phyloP scores from a whole-genome alignment of 305 asterid species.

The Fraxinus sp. region DNA sequence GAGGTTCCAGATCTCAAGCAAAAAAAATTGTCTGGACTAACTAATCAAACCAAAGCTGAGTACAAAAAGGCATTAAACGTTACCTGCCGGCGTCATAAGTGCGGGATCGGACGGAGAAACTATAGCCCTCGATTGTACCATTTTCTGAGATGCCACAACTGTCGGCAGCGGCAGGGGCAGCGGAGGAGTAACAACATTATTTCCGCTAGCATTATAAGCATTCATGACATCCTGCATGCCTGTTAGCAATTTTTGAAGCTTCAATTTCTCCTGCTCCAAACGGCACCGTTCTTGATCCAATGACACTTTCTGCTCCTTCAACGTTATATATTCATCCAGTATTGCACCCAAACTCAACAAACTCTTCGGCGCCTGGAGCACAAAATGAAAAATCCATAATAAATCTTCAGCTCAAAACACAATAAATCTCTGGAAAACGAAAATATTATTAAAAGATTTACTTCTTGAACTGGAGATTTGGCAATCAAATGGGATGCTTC shows the following conservation, averaged over 20 bases:
- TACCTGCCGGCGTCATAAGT: constrained; percentile 52
- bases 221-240: constrained; percentile 87
- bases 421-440: not conserved
- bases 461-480: constrained; percentile 72
- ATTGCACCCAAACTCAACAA: constrained; percentile 77
- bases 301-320: constrained; percentile 77
- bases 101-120: constrained; percentile 36
- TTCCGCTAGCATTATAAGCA: constrained; percentile 49
- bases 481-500: constrained; percentile 78
- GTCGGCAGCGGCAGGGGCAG: constrained; percentile 39
- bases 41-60: not conserved
- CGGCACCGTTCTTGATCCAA: constrained; percentile 72
- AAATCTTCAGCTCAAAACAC: not conserved
- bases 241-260: constrained; percentile 62
- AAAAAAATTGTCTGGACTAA: not conserved
- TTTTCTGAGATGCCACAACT: constrained; percentile 25
- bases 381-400: not conserved
- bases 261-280: constrained; percentile 66
- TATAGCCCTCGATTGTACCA: constrained; percentile 20
- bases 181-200: constrained; percentile 33
- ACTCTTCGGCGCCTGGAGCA: constrained; percentile 68
- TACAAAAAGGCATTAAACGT: constrained; percentile 17
- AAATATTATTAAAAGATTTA: constrained; percentile 14
- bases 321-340: constrained; percentile 77
- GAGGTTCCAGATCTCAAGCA: not conserved